Evolutionary conservation across 164 flowering plant genomes (phyloP).

Genomic region (Sextonia rubra): DNA sequence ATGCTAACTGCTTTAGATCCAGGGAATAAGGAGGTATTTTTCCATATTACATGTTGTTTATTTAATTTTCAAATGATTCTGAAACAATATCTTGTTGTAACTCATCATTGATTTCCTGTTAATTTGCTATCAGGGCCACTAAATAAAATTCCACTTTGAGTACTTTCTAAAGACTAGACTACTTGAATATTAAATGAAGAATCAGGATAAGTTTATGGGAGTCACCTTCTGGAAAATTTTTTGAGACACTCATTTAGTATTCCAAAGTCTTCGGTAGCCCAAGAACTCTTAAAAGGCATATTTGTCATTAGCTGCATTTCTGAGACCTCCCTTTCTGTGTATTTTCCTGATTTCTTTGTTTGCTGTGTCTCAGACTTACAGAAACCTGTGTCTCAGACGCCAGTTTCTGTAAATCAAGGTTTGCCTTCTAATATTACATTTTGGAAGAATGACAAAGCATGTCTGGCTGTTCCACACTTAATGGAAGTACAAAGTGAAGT

Average conservation of each 20-base stretch:
- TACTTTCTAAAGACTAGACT: neutral
- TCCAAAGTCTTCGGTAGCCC: neutral
- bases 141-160: neutral
- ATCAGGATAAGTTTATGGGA: neutral
- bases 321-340: too few relatives aligned
- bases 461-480: too few relatives aligned
- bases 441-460: too few relatives aligned
- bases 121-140: neutral
- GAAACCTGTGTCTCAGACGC: too few relatives aligned
- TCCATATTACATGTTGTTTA: neutral
- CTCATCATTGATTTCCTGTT: neutral
- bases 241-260: neutral
- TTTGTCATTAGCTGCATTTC: too few relatives aligned
- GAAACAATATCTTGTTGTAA: neutral
- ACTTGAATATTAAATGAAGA: neutral
- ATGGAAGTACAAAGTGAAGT: too few relatives aligned
- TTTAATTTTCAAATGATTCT: neutral
- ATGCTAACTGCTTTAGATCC: slow-evolving; percentile 95
- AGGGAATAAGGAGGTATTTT: slow-evolving; percentile 35
- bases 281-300: neutral
- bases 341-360: too few relatives aligned
- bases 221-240: neutral
- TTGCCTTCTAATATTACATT: too few relatives aligned
- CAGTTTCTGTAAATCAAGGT: too few relatives aligned
- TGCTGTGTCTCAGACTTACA: too few relatives aligned